Conservation (phyloP, 345 rosid species). For the Citrus glauca region DNA sequence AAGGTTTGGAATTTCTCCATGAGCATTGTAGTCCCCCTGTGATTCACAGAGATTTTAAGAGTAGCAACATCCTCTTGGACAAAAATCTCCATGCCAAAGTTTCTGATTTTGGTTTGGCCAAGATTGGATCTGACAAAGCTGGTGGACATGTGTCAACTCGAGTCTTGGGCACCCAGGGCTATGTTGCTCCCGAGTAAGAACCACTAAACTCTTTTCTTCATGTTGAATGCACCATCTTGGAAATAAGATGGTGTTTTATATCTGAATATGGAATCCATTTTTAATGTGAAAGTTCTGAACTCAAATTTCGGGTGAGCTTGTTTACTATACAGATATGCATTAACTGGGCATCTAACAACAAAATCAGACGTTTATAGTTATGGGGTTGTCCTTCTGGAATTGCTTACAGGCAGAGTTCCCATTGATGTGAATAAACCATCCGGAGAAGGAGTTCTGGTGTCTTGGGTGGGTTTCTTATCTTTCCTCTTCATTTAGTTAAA, state of each 20-base stretch:
- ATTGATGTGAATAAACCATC: conserved; percentile 79
- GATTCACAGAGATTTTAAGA: conserved; percentile 75
- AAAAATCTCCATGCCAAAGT: conserved; percentile 65
- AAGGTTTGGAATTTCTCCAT: conserved; percentile 81
- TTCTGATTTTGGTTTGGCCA: conserved; percentile 79
- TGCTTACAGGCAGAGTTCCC: conserved; percentile 86
- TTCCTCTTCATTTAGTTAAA: background rate
- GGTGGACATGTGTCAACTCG: conserved; percentile 77
- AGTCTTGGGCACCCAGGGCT: conserved; percentile 79
- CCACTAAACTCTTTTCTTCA: conserved; percentile 3
- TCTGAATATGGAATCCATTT: background rate
- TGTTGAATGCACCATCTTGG: background rate
- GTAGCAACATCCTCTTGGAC: conserved; percentile 71
- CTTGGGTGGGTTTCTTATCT: conserved; percentile 53
- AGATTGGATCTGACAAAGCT: conserved; percentile 66
- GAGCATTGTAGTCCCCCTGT: conserved; percentile 70
- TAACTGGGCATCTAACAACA: conserved; percentile 89
- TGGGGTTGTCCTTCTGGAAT: conserved; percentile 86
- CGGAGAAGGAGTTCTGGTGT: conserved; percentile 81
- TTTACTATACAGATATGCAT: conserved; percentile 58
- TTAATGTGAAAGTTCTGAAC: background rate
- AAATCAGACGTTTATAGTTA: conserved; percentile 96
- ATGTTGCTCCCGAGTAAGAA: conserved; percentile 73
- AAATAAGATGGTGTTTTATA: background rate
- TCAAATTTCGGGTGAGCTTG: background rate